Evolutionary conservation across 306 rosid species (phyloP), one percentile per base, ranked within the genome.

Genomic region (Trifolium pratense): DNA sequence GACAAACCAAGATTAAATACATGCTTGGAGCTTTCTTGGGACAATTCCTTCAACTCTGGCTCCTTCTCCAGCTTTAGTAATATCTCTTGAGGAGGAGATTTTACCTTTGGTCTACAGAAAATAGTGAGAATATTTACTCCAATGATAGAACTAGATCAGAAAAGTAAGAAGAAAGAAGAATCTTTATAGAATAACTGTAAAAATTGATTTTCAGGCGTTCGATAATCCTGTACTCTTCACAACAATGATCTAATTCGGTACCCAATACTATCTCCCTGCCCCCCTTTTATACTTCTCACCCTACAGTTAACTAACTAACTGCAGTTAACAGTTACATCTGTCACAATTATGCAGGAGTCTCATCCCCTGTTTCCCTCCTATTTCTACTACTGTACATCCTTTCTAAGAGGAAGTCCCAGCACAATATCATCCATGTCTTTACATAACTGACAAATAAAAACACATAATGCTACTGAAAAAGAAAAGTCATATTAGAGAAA

Each of bases 31-130:
- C 93, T 88, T 83, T 94, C 92, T 64, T 77, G 88, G 53, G 97
- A 84, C 81, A 83, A 52, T 49, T 88, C 87, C 86, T 79, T 84
- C 72, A 74, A 88, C 62, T 91, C 87, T 80, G 88, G 82, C 66
- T 94, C 99, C 83, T 84, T 91, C 72, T 89, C 86, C 83, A 91
- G 90, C 89, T 90, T 91, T 32, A 88, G 76, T 63, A 94, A 80
- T 60, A 84, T 82, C 74, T 92, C 97, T 82, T 88, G 95, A 75
- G 99, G 97, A 57, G 87, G 97, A 70, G 97, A 88, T 82, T 91
- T 91, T 63, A 84, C 90, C 82, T 90, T 90, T 7, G 96, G 85
- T 80, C 99, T 94, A 78, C 79, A 76, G 76, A 87, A 80, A 49
- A 84, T 64, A 60, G 72, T 51, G 64, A 68, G 21, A 71, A 34